Conservation (phyloP, 306 rosid genomes). For the Castanea sativa region DNA sequence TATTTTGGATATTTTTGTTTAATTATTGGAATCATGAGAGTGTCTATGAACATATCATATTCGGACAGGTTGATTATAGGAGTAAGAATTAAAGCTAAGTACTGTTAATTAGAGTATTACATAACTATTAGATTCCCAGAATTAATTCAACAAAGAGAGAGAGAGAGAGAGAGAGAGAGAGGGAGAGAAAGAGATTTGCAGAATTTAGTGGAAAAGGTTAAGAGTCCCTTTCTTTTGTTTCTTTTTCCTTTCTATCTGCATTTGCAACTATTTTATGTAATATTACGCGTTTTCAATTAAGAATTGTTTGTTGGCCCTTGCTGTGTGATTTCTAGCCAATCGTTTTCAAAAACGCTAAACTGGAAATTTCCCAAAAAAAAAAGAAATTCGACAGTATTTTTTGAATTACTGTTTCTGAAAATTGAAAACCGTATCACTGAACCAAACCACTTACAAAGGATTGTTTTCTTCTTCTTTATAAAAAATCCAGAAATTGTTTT, state of each 20-base stretch:
- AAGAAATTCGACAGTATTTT: too few relatives aligned
- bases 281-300: neutral
- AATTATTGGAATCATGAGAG: conserved; percentile 16
- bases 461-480: too few relatives aligned
- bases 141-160: too few relatives aligned
- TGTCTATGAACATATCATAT: neutral
- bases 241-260: neutral
- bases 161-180: too few relatives aligned
- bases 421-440: too few relatives aligned
- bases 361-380: too few relatives aligned
- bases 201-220: neutral
- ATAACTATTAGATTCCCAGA: too few relatives aligned
- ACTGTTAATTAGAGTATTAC: too few relatives aligned
- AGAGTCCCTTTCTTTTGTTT: neutral
- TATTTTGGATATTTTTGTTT: conserved; percentile 21
- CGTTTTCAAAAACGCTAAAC: neutral
- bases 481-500: too few relatives aligned
- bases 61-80: neutral
- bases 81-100: neutral
- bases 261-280: neutral
- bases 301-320: neutral
- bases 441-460: too few relatives aligned
- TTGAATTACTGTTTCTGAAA: too few relatives aligned
- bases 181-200: too few relatives aligned
- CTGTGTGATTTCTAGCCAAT: neutral